These are phyloP conservation scores for Pulveroboletus sp. DNA, from an alignment of 768 basidiomycete species.

Conservation along the genomic window DNA sequence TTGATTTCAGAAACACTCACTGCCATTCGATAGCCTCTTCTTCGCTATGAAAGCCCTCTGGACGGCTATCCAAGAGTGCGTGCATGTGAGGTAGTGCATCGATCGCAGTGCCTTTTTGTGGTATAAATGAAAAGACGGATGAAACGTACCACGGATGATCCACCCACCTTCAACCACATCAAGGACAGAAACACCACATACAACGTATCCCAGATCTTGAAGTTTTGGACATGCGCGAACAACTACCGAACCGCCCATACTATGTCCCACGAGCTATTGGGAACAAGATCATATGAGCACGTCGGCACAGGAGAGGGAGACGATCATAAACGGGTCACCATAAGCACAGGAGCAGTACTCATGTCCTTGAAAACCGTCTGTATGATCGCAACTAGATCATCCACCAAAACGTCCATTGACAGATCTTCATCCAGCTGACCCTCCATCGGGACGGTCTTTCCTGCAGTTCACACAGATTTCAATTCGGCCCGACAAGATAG, in stretches of 20 bases:
- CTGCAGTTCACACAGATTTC: conserved; percentile 1
- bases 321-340: conserved; percentile 41
- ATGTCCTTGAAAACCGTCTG: conserved; percentile 66
- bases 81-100: conserved; percentile 95
- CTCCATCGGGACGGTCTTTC: conserved; percentile 23
- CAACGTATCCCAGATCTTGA: conserved; percentile 59
- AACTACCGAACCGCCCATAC: conserved; percentile 93
- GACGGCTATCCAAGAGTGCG: conserved; percentile 76
- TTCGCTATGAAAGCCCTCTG: conserved; percentile 75
- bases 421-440: conserved; percentile 35
- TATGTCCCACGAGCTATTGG: conserved; percentile 83
- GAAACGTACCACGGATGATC: neutral
- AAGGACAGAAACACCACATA: conserved; percentile 75
- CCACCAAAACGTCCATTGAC: conserved; percentile 63
- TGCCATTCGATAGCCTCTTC: conserved; percentile 95
- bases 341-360: conserved; percentile 56
- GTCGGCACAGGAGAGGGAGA: neutral
- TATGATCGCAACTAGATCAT: conserved; percentile 71
- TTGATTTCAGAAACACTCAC: conserved; percentile 45
- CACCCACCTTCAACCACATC: conserved; percentile 85
- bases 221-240: conserved; percentile 65
- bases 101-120: conserved; percentile 70
- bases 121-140: neutral
- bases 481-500: neutral
- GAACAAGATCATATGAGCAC: neutral